These are phyloP conservation scores for Pachysandra terminalis DNA, from an alignment of 164 flowering plant genomes.

Conservation along the genomic window DNA sequence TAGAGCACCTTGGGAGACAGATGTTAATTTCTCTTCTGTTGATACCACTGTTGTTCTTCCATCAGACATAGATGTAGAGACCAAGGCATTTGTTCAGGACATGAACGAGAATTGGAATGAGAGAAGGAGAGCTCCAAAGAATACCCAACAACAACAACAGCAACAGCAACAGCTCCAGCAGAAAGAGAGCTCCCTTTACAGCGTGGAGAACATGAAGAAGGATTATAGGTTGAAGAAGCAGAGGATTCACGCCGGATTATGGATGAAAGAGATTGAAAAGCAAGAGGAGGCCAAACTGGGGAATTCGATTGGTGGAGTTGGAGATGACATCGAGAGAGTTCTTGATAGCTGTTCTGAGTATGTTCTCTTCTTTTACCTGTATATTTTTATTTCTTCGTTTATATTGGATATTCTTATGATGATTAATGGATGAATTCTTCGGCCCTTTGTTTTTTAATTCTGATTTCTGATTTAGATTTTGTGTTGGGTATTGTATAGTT, in stretches of 20 bases:
- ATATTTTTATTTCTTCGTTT: not conserved
- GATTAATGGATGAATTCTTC: no score
- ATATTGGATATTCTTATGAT: no score
- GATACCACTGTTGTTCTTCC: constrained; percentile 20
- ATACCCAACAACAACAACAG: constrained; percentile 8
- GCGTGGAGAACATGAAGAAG: constrained; percentile 69
- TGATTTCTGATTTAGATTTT: no score
- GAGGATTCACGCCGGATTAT: constrained; percentile 81
- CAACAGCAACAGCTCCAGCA: constrained; percentile 13
- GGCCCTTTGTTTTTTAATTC: no score
- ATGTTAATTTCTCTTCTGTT: constrained; percentile 49
- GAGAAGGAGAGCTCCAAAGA: constrained; percentile 35
- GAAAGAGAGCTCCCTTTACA: constrained; percentile 38
- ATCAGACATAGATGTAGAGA: constrained; percentile 59
- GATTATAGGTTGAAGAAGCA: constrained; percentile 94
- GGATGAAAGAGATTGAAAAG: constrained; percentile 97
- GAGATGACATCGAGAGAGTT: constrained; percentile 73
- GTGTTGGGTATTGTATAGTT: no score
- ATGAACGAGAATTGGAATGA: constrained; percentile 92
- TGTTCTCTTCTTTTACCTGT: constrained; percentile 16
- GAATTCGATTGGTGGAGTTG: constrained; percentile 32
- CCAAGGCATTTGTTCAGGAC: constrained; percentile 89
- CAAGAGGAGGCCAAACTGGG: constrained; percentile 75
- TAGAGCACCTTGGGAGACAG: constrained; percentile 87
- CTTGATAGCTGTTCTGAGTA: constrained; percentile 91